These are phyloP conservation scores for Cryptococcus sp. DNA, from an alignment of 1,284 basidiomycete genomes.

Conservation along the genomic window DNA sequence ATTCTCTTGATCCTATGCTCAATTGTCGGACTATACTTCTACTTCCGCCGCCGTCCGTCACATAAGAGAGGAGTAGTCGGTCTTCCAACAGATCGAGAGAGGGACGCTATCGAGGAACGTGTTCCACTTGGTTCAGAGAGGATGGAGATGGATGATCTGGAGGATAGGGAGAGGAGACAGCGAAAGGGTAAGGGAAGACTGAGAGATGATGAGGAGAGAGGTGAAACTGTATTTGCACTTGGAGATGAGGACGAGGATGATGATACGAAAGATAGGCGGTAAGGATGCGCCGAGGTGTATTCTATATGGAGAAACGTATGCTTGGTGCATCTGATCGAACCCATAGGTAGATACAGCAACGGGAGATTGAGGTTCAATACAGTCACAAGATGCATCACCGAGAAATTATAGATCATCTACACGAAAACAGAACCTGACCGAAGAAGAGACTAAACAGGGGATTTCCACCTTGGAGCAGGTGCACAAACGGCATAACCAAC, in stretches of 20 bases:
- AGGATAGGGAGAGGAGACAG: slow-evolving; percentile 16
- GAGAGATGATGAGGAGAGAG: slow-evolving; percentile 11
- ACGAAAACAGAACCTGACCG: too few species aligned
- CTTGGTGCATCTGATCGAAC: too few species aligned
- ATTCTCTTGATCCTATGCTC: slow-evolving; percentile 70
- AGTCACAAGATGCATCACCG: too few species aligned
- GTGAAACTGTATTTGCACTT: slow-evolving; percentile 51
- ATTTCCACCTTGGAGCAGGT: slow-evolving; percentile 30
- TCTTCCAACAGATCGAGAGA: slow-evolving; percentile 12
- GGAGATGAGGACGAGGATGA: slow-evolving; percentile 49
- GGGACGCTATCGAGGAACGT: slow-evolving; percentile 55
- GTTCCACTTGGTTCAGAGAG: slow-evolving; percentile 54
- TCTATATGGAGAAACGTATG: too few species aligned
- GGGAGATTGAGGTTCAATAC: too few species aligned
- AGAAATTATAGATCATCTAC: too few species aligned
- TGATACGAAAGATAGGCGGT: background rate
- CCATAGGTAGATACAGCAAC: too few species aligned
- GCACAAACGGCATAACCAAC: slow-evolving; percentile 53
- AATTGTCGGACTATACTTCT: slow-evolving; percentile 56
- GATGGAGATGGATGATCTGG: slow-evolving; percentile 40
- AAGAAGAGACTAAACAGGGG: background rate
- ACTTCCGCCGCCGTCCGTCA: slow-evolving; percentile 32
- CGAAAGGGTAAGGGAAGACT: slow-evolving; percentile 24
- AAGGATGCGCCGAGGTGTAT: background rate
- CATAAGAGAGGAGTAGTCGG: slow-evolving; percentile 14